Conservation (phyloP, 2,329 filamentous ascomycete genomes). For the Polychaeton citri region DNA sequence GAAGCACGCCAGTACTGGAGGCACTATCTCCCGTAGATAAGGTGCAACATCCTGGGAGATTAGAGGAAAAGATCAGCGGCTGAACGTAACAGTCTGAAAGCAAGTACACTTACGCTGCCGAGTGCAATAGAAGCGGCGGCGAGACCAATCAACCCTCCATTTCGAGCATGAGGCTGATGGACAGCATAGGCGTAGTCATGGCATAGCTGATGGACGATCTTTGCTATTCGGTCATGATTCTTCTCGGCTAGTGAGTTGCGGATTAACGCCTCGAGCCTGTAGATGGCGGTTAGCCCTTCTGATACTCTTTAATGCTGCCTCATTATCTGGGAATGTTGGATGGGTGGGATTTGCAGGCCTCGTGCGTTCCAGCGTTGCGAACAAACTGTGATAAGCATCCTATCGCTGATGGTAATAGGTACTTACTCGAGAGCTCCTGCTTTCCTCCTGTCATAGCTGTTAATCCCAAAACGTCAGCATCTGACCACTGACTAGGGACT, state of each 20-base stretch:
- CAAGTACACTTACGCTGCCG: slow-evolving; percentile 56
- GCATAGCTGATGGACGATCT: slow-evolving; percentile 89
- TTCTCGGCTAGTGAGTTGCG: slow-evolving; percentile 65
- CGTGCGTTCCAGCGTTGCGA: slow-evolving; percentile 4
- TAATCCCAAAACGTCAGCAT: neutral
- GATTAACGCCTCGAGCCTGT: slow-evolving; percentile 81
- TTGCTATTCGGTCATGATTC: slow-evolving; percentile 68
- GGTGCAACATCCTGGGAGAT: slow-evolving; percentile 65
- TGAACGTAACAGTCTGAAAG: too few relatives aligned
- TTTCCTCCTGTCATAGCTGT: slow-evolving; percentile 73
- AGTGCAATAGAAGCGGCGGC: slow-evolving; percentile 92
- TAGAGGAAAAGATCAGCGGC: too few relatives aligned
- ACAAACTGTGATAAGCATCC: slow-evolving; percentile 8
- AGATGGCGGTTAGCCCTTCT: too few relatives aligned
- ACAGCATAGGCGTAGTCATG: slow-evolving; percentile 97
- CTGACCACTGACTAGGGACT: too few relatives aligned
- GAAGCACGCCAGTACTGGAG: slow-evolving; percentile 93
- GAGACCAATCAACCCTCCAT: slow-evolving; percentile 89
- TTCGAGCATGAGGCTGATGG: slow-evolving; percentile 89
- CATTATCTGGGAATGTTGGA: slow-evolving; percentile 5
- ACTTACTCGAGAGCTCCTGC: slow-evolving; percentile 88
- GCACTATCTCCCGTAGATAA: slow-evolving; percentile 87
- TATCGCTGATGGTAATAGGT: slow-evolving; percentile 3
- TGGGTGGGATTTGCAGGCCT: slow-evolving; percentile 7
- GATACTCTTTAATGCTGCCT: slow-evolving; percentile 4